A percentile compares a stretch with the other conserved stretches of the same genome.
Evolutionary conservation across 2,329 filamentous ascomycete species (phyloP).

Genomic region (Conoideocrella luteorostrata): DNA sequence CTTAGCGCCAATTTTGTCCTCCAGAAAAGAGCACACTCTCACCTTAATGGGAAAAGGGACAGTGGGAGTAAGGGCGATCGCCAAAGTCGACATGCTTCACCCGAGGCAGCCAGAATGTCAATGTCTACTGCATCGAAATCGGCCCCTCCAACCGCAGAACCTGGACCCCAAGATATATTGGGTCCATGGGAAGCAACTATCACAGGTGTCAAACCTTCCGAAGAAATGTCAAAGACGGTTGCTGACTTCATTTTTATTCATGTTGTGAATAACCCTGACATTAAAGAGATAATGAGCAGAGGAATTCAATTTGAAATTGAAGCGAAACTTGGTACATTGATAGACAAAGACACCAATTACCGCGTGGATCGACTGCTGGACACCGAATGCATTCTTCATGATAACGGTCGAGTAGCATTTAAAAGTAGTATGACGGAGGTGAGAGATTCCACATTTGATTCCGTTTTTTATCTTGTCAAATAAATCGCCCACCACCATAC

Average conservation of each 20-base stretch:
- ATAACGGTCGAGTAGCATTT: slow-evolving; percentile 60
- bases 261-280: slow-evolving; percentile 61
- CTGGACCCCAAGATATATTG: slow-evolving; percentile 31
- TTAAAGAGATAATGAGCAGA: slow-evolving; percentile 54
- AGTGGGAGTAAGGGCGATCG: slow-evolving; percentile 21
- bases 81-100: slow-evolving; percentile 39
- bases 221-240: slow-evolving; percentile 68
- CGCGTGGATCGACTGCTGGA: slow-evolving; percentile 61
- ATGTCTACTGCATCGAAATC: slow-evolving; percentile 16
- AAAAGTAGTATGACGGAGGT: slow-evolving; percentile 88
- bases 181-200: slow-evolving; percentile 63
- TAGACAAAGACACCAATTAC: slow-evolving; percentile 64
- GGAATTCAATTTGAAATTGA: slow-evolving; percentile 85
- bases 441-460: slow-evolving; percentile 24
- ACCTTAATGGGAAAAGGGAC: slow-evolving; percentile 34
- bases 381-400: slow-evolving; percentile 64
- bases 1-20: slow-evolving; percentile 39
- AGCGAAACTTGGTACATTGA: slow-evolving; percentile 80
- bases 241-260: slow-evolving; percentile 74
- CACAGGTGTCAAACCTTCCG: slow-evolving; percentile 61
- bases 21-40: slow-evolving; percentile 29
- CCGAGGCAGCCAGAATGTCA: slow-evolving; percentile 34
- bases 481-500: neutral
- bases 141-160: slow-evolving; percentile 19
- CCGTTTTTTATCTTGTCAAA: too few relatives aligned